These are phyloP conservation scores for Vaccinium darrowii DNA, from an alignment of 148 eudicot genomes.

Conservation along the genomic window DNA sequence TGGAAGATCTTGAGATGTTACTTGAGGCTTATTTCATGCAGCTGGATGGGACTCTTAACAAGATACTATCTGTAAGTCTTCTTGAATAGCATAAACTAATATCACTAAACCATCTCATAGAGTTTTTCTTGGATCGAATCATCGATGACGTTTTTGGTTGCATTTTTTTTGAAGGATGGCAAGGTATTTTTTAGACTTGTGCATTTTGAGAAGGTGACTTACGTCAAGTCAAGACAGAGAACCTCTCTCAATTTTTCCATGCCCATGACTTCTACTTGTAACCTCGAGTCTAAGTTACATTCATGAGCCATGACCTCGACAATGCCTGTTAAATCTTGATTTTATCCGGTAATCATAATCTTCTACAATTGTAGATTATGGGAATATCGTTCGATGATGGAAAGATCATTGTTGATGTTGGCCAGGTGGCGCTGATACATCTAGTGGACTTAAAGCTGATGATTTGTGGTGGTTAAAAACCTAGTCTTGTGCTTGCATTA, in stretches of 20 bases:
- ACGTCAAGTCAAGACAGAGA: background rate
- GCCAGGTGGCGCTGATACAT: background rate
- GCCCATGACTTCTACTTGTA: background rate
- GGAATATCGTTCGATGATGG: background rate
- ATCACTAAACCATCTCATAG: background rate
- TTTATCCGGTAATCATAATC: background rate
- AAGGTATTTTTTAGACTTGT: background rate
- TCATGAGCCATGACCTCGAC: background rate
- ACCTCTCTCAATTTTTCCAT: background rate
- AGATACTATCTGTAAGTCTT: conserved; percentile 81
- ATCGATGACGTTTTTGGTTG: background rate
- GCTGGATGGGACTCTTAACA: conserved; percentile 89
- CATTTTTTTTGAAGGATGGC: background rate
- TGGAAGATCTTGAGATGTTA: conserved; percentile 95
- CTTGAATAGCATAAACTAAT: background rate
- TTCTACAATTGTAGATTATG: background rate
- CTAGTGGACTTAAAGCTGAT: background rate
- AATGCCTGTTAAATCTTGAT: background rate
- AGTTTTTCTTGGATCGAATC: background rate
- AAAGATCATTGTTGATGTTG: background rate
- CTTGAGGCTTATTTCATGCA: conserved; percentile 98
- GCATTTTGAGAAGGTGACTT: conserved; percentile 2
- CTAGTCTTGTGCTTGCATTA: background rate
- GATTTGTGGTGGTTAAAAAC: background rate
- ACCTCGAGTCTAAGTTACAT: background rate